Percentiles rank a stretch among this genome's conserved stretches.
These are phyloP conservation scores for Penicillium bialowiezense DNA, from an alignment of 495 filamentous ascomycete genomes.

Conservation along the genomic window DNA sequence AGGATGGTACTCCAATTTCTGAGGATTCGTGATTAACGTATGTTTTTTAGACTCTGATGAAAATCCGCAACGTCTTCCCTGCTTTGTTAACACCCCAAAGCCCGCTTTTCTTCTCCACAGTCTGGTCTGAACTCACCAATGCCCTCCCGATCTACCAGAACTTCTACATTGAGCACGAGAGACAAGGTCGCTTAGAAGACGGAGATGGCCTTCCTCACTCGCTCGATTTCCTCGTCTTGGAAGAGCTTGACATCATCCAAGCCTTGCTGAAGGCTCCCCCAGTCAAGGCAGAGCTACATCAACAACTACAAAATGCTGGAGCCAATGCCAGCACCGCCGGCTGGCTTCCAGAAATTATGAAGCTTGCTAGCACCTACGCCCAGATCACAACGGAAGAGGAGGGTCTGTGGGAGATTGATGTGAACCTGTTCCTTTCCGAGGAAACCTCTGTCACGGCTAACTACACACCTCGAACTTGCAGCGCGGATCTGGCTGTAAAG, in stretches of 20 bases:
- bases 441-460: slow-evolving; percentile 95
- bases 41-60: slow-evolving; percentile 69
- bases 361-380: slow-evolving; percentile 77
- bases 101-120: slow-evolving; percentile 71
- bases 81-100: slow-evolving; percentile 77
- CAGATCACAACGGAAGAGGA: slow-evolving; percentile 92
- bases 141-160: slow-evolving; percentile 69
- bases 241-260: slow-evolving; percentile 92
- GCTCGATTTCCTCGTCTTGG: slow-evolving; percentile 87
- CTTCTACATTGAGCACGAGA: slow-evolving; percentile 80
- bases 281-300: slow-evolving; percentile 79
- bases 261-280: slow-evolving; percentile 77
- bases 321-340: slow-evolving; percentile 50
- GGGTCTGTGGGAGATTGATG: slow-evolving; percentile 92
- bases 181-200: slow-evolving; percentile 85
- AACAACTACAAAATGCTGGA: slow-evolving; percentile 61
- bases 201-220: slow-evolving; percentile 89
- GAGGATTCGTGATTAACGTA: slow-evolving; percentile 4
- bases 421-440: slow-evolving; percentile 91
- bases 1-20: neutral
- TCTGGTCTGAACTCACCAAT: slow-evolving; percentile 79
- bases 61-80: slow-evolving; percentile 81
- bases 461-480: slow-evolving; percentile 89
- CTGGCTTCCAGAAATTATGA: slow-evolving; percentile 82
- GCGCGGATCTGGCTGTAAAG: slow-evolving; percentile 87